Evolutionary conservation across 192 early-diverging fungal species (phyloP).

Genomic region (Gaertneriomyces semiglobifer): DNA sequence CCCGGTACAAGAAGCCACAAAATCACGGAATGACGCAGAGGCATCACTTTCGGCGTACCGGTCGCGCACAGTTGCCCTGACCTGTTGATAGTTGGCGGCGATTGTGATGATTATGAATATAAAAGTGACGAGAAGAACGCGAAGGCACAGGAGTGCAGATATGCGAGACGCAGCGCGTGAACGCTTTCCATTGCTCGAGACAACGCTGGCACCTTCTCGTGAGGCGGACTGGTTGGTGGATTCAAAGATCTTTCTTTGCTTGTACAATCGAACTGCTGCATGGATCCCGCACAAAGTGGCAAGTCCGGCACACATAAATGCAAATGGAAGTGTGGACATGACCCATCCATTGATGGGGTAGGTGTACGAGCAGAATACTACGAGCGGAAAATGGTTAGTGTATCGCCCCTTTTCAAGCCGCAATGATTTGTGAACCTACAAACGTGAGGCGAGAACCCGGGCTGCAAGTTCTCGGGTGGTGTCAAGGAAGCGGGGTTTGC

Average conservation of each 20-base stretch:
- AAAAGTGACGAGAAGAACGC: constrained; percentile 8
- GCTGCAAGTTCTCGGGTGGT: constrained; percentile 14
- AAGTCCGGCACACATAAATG: neutral
- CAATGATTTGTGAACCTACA: constrained; percentile 4
- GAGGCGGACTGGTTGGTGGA: neutral
- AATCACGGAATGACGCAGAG: constrained; percentile 6
- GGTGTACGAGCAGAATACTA: constrained; percentile 20
- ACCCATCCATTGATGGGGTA: constrained; percentile 19
- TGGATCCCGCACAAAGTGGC: constrained; percentile 11
- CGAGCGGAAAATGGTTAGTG: neutral
- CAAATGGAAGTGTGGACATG: constrained; percentile 20
- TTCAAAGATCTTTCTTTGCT: constrained; percentile 14
- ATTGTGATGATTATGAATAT: neutral
- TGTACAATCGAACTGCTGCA: constrained; percentile 10
- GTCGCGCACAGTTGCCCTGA: constrained; percentile 2
- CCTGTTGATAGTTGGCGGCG: constrained; percentile 22
- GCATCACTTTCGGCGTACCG: constrained; percentile 2
- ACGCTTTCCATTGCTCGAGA: neutral
- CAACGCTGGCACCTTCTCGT: neutral
- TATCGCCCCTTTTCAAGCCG: neutral
- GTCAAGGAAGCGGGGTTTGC: constrained; percentile 14
- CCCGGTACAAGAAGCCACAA: constrained; percentile 3
- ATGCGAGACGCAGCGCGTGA: constrained; percentile 10
- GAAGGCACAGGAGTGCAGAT: constrained; percentile 9
- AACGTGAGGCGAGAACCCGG: constrained; percentile 22